Conservation (phyloP, 257 asterid genomes). For the Plantago ovata region DNA sequence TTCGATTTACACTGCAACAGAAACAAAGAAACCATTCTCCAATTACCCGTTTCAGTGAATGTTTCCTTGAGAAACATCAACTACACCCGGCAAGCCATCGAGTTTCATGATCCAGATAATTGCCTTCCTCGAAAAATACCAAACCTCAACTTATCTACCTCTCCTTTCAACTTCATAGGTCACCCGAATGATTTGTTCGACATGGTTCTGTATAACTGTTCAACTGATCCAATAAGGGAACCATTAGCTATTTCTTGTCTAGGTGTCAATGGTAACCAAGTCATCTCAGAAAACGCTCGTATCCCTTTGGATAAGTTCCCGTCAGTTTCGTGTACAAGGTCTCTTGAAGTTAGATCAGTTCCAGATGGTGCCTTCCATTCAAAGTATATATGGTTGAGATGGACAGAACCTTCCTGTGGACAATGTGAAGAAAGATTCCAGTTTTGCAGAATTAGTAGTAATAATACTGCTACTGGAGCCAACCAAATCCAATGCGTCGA, state of each 20-base stretch:
- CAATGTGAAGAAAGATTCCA: not conserved
- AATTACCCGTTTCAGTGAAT: not conserved
- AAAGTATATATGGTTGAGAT: not conserved
- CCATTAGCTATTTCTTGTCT: constrained; percentile 25
- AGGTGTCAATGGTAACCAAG: constrained; percentile 17
- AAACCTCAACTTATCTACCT: constrained; percentile 16
- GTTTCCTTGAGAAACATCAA: constrained; percentile 7
- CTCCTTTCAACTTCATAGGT: constrained; percentile 10
- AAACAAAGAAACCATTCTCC: not conserved
- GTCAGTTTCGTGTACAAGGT: constrained; percentile 34
- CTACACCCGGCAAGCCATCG: constrained; percentile 10
- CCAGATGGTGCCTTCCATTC: not conserved
- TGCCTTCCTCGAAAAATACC: constrained; percentile 15
- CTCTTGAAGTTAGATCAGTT: constrained; percentile 28
- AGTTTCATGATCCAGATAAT: constrained; percentile 1
- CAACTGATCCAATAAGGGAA: not conserved
- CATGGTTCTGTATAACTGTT: constrained; percentile 31
- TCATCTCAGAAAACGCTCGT: not conserved
- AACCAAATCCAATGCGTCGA: constrained; percentile 1
- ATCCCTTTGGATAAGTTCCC: not conserved
- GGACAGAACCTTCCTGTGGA: not conserved
- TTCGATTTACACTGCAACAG: not conserved
- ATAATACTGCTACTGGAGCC: not conserved
- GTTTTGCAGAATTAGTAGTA: not conserved
- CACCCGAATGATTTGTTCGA: not conserved